Evolutionary conservation across 1,139 yeast species (phyloP), one percentile per base, ranked within the genome.

Genomic region (Yamadazyma sp.): DNA sequence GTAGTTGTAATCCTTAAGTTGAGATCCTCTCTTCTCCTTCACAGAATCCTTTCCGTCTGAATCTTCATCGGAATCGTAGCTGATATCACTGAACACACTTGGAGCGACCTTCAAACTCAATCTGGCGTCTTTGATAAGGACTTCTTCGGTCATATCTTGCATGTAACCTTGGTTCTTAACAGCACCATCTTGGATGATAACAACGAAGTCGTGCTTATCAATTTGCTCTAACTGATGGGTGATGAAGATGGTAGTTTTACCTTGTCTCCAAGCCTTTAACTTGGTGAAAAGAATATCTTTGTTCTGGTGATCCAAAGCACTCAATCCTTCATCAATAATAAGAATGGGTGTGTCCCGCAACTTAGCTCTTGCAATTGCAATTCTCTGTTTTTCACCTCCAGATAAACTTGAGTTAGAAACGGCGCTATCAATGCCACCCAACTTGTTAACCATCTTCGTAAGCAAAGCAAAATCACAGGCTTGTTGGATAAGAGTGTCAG

Each of bases 351-450:
- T 61, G 51, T 90, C 75, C 43, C 88, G 69, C 4, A 89, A 48
- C 44, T 70, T 73, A 0, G 97, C 97, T 41, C 97, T 72, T 0
- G 97, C 96, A 21, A 92, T 56, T 0, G 92, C 84, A 3, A 92
- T 67, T 41, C 90, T 65, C 59, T 92, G 98, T 39, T 73, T 76
- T 57, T 92, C 96, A 0, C 98, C 98, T 3, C 97, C 97, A 46
- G 96, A 88, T n/a, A 92, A 63, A 2, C 78, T 76, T 2, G 64
- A 63, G 0, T 61, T 55, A 0, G 81, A 78, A 2, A 86, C 51
- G 2, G 56, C 46, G 0, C 87, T 75, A 20, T 82, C 69, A 3
- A 78, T 38, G 0, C 89, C 88, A 8, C 75, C 59, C 0, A 82
- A 74, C 2, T 83, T 52, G 7, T 29, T 11, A 1, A 84, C 54